Conservation (phyloP, 2,329 filamentous ascomycete species). For the Fusarium humuli region DNA sequence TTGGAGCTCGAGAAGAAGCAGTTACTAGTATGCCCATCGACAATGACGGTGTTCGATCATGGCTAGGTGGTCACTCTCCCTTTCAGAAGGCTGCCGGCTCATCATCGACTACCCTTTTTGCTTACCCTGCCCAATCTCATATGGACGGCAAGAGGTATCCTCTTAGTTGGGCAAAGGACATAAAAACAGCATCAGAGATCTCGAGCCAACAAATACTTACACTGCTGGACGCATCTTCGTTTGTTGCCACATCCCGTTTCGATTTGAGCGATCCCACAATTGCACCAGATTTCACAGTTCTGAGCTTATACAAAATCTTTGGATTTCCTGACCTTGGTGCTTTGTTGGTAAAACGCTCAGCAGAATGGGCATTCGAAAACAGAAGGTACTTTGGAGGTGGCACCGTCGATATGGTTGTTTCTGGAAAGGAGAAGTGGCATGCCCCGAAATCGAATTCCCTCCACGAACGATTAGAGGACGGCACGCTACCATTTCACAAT, state of each 20-base stretch:
- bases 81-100: conserved; percentile 40
- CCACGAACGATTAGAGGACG: conserved; percentile 89
- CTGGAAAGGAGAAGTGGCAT: conserved; percentile 84
- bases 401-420: conserved; percentile 90
- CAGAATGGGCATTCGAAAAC: conserved; percentile 70
- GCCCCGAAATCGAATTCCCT: conserved; percentile 76
- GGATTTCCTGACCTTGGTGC: conserved; percentile 93
- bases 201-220: conserved; percentile 64
- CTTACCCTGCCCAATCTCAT: conserved; percentile 92
- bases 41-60: conserved; percentile 72
- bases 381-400: conserved; percentile 93
- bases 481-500: conserved; percentile 88
- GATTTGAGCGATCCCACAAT: conserved; percentile 71
- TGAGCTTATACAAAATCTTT: conserved; percentile 98
- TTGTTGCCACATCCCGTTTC: conserved; percentile 80
- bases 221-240: conserved; percentile 85
- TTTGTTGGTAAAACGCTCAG: conserved; percentile 80
- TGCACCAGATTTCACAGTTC: conserved; percentile 84
- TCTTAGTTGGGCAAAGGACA: conserved; percentile 70
- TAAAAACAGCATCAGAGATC: conserved; percentile 52
- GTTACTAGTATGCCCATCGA: conserved; percentile 72
- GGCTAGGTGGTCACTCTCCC: conserved; percentile 63
- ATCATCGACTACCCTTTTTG: conserved; percentile 66
- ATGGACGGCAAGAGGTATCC: conserved; percentile 86
- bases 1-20: conserved; percentile 83